phyloP scores from a whole-genome alignment of 306 rosid species.

The Prunus kanzakura region DNA sequence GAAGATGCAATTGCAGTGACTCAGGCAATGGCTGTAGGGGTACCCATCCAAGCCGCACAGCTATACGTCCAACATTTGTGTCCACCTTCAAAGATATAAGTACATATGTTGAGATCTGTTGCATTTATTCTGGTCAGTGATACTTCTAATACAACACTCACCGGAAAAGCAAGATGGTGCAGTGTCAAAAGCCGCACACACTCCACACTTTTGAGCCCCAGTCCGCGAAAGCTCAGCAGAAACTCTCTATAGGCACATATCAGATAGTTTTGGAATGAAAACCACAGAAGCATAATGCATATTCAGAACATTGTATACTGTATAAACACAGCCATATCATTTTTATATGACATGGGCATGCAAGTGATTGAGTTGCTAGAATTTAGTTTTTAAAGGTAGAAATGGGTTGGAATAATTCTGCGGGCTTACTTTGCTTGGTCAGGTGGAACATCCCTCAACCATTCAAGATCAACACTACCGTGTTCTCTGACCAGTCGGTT shows the following conservation, averaged over 20 bases:
- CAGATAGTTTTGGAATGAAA: constrained; percentile 7
- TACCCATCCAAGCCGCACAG: constrained; percentile 99
- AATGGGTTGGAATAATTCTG: constrained; percentile 23
- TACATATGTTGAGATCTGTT: constrained; percentile 23
- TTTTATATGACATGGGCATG: constrained; percentile 11
- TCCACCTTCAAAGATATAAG: constrained; percentile 65
- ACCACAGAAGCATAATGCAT: not conserved
- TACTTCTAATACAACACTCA: constrained; percentile 44
- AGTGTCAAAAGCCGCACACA: constrained; percentile 98
- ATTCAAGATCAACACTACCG: constrained; percentile 82
- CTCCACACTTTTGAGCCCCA: constrained; percentile 98
- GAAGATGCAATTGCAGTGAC: constrained; percentile 96
- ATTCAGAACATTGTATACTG: constrained; percentile 12
- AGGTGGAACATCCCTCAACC: constrained; percentile 97
- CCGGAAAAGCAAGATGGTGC: constrained; percentile 99
- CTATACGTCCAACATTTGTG: constrained; percentile 99
- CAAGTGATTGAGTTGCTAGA: constrained; percentile 17
- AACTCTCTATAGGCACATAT: constrained; percentile 62
- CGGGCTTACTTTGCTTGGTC: constrained; percentile 88
- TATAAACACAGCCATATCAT: constrained; percentile 12
- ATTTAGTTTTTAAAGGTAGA: not conserved
- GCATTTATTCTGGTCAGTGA: constrained; percentile 19
- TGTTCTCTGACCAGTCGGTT: constrained; percentile 84
- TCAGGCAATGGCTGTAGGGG: constrained; percentile 99
- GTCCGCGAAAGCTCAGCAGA: constrained; percentile 84